These are phyloP conservation scores for Alloteropsis semialata DNA, from an alignment of 176 grass and related monocot genomes.

Conservation along the genomic window DNA sequence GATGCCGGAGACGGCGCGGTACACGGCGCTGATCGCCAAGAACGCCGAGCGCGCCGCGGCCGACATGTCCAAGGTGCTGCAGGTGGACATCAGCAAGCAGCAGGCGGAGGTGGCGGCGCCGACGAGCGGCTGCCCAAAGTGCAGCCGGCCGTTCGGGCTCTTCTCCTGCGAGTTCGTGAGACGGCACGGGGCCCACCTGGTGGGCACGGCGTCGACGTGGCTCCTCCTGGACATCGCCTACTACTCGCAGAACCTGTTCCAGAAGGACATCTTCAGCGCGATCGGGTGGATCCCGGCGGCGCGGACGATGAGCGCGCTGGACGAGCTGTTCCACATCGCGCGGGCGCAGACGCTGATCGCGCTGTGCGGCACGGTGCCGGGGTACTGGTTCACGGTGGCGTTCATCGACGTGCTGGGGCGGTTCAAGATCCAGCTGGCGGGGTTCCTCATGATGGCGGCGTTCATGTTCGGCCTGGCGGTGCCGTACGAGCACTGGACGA, in stretches of 20 bases:
- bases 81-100: neutral
- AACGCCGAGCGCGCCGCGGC: slow-evolving; percentile 46
- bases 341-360: slow-evolving; percentile 54
- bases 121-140: neutral
- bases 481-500: slow-evolving; percentile 35
- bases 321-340: slow-evolving; percentile 45
- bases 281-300: slow-evolving; percentile 43
- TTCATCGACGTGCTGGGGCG: slow-evolving; percentile 45
- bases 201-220: slow-evolving; percentile 29
- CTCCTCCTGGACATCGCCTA: slow-evolving; percentile 43
- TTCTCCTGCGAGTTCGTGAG: neutral
- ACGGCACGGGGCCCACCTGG: neutral
- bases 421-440: slow-evolving; percentile 35
- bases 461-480: slow-evolving; percentile 41
- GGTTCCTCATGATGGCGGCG: slow-evolving; percentile 43
- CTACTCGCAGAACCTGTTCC: slow-evolving; percentile 48
- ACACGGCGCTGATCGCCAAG: slow-evolving; percentile 52
- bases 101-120: neutral
- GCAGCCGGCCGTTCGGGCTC: slow-evolving; percentile 7
- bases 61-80: slow-evolving; percentile 49
- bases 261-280: slow-evolving; percentile 48
- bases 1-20: slow-evolving; percentile 61
- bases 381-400: slow-evolving; percentile 52
- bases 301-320: slow-evolving; percentile 38
- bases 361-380: slow-evolving; percentile 47